Conservation (phyloP, 495 filamentous ascomycete species). For the Lasiosphaeria hispida region DNA sequence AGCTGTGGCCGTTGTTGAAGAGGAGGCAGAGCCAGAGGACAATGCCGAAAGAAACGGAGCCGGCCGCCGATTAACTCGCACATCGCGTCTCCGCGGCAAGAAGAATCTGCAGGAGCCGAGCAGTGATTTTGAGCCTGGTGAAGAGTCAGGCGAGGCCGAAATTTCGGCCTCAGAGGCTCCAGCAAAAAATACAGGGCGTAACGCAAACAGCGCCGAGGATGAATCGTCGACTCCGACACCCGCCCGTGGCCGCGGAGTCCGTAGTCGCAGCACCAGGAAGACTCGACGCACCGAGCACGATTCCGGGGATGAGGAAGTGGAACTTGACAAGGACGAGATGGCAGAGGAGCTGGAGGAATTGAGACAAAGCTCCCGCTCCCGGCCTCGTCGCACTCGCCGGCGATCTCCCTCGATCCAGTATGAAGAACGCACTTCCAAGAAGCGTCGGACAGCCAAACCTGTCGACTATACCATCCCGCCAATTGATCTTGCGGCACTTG, state of each 20-base stretch:
- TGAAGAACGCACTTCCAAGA: conserved; percentile 39
- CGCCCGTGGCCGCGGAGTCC: conserved; percentile 33
- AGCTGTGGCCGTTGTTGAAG: conserved; percentile 27
- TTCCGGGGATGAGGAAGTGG: conserved; percentile 60
- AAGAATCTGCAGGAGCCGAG: conserved; percentile 63
- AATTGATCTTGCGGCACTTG: conserved; percentile 63
- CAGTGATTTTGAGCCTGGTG: conserved; percentile 83
- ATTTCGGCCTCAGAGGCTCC: conserved; percentile 42
- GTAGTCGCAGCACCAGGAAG: conserved; percentile 38
- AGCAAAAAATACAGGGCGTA: conserved; percentile 25
- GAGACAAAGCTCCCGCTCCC: conserved; percentile 41
- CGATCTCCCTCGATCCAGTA: conserved; percentile 59
- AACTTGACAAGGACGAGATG: conserved; percentile 69
- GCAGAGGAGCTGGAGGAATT: conserved; percentile 74
- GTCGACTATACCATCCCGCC: conserved; percentile 62
- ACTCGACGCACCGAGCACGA: conserved; percentile 29
- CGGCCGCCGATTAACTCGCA: conserved; percentile 48
- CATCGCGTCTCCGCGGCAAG: conserved; percentile 46
- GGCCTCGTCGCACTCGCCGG: conserved; percentile 52
- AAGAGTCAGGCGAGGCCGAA: conserved; percentile 56
- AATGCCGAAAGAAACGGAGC: conserved; percentile 12
- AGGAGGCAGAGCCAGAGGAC: conserved; percentile 22
- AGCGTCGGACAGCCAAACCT: conserved; percentile 38
- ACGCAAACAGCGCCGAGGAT: conserved; percentile 33
- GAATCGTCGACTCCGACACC: conserved; percentile 43